Percentiles rank a stretch among this genome's conserved stretches.
Evolutionary conservation across 768 basidiomycete species (phyloP).

Genomic region (Piloderma croceum): DNA sequence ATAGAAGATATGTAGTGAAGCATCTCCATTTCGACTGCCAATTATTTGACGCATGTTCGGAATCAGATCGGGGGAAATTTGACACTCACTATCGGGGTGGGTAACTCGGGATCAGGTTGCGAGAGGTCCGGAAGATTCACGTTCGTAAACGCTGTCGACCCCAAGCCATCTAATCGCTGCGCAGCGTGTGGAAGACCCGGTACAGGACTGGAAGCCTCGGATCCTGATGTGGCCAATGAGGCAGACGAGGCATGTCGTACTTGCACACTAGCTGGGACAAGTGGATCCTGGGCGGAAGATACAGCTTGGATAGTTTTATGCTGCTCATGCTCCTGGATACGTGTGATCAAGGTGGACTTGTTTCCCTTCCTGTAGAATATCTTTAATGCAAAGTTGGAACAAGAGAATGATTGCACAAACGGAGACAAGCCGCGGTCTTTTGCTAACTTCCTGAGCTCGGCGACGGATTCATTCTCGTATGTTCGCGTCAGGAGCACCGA

Average conservation of each 20-base stretch:
- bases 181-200: conserved; percentile 40
- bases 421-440: conserved; percentile 49
- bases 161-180: conserved; percentile 18
- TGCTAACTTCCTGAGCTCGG: conserved; percentile 47
- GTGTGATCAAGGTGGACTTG: conserved; percentile 50
- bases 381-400: conserved; percentile 3
- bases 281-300: conserved; percentile 10
- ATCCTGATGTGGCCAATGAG: conserved; percentile 12
- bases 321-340: conserved; percentile 48
- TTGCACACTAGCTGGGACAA: conserved; percentile 17
- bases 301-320: conserved; percentile 17
- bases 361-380: conserved; percentile 44
- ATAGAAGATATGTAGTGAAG: too few species aligned
- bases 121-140: conserved; percentile 55
- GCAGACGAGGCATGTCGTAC: conserved; percentile 25
- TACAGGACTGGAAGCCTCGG: too few species aligned
- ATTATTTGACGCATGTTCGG: too few species aligned
- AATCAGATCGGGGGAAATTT: too few species aligned
- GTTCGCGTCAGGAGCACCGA: conserved; percentile 51
- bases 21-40: too few species aligned
- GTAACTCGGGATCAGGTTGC: conserved; percentile 34
- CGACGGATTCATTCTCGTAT: conserved; percentile 49
- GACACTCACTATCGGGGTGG: conserved; percentile 62
- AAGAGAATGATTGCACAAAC: conserved; percentile 31
- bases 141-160: conserved; percentile 35